phyloP scores from a whole-genome alignment of 1,139 yeast genomes.

The Insectozyma bohioensis region DNA sequence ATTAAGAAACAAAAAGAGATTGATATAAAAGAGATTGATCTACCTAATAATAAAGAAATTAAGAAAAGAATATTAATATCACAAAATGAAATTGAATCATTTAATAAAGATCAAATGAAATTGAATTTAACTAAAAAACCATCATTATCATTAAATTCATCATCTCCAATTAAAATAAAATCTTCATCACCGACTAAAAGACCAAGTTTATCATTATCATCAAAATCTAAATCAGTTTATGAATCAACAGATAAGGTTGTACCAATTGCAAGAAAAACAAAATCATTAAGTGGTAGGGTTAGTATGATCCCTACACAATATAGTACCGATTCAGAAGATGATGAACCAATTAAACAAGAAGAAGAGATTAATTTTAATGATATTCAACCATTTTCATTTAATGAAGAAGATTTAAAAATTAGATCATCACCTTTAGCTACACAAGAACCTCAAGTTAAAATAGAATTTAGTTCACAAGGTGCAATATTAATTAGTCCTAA shows the following conservation, averaged over 20 bases:
- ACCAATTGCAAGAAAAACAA: conserved; percentile 9
- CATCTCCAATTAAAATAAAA: conserved; percentile 5
- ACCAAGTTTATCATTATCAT: conserved; percentile 5
- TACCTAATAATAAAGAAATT: conserved; percentile 5
- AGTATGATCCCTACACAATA: conserved; percentile 18
- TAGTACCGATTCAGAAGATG: conserved; percentile 15
- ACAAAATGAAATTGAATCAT: background rate
- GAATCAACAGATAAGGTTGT: conserved; percentile 2
- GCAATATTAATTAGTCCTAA: conserved; percentile 10
- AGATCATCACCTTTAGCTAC: conserved; percentile 11
- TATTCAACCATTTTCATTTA: too few species aligned
- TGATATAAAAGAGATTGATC: too few species aligned
- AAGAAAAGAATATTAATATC: too few species aligned
- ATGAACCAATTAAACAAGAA: conserved; percentile 1
- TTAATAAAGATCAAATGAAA: too few species aligned
- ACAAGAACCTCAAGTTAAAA: conserved; percentile 1
- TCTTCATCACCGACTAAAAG: conserved; percentile 11
- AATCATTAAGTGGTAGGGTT: conserved; percentile 10
- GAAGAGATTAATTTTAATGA: background rate
- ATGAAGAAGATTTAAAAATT: conserved; percentile 2
- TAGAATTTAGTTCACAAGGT: conserved; percentile 4
- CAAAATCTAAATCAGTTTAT: conserved; percentile 1
- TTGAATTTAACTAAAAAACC: conserved; percentile 2
- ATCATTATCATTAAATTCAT: conserved; percentile 1
- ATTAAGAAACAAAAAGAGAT: too few species aligned